phyloP scores from a whole-genome alignment of 371 early-diverging fungal species.

The Parasitella parasitica region DNA sequence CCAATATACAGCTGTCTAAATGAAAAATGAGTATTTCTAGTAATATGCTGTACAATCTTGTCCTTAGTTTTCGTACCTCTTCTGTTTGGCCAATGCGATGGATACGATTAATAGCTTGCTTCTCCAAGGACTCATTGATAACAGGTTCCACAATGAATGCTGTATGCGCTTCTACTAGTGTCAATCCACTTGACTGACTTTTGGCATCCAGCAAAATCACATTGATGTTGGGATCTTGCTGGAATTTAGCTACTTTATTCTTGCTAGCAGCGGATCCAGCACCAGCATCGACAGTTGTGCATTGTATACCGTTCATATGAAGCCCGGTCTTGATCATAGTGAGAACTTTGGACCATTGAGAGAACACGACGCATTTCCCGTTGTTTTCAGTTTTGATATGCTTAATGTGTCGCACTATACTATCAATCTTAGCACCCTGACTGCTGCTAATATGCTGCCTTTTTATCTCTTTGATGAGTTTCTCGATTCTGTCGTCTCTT shows the following conservation, averaged over 20 bases:
- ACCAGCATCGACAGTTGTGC: constrained; percentile 35
- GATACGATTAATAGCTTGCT: constrained; percentile 54
- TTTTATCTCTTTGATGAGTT: constrained; percentile 6
- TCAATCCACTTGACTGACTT: constrained; percentile 52
- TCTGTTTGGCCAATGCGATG: constrained; percentile 38
- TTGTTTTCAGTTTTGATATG: constrained; percentile 39
- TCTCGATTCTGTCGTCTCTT: neutral
- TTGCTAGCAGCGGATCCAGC: constrained; percentile 19
- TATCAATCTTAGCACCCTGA: constrained; percentile 60
- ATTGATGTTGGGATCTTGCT: constrained; percentile 35
- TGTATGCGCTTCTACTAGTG: constrained; percentile 48
- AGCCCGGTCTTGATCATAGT: constrained; percentile 53
- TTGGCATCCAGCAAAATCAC: constrained; percentile 55
- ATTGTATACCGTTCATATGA: constrained; percentile 44
- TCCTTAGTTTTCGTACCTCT: constrained; percentile 19
- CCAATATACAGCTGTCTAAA: constrained; percentile 29
- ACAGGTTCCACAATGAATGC: constrained; percentile 59
- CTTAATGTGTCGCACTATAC: constrained; percentile 60
- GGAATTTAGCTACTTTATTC: constrained; percentile 34
- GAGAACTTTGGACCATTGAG: constrained; percentile 68
- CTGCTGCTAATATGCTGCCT: constrained; percentile 10
- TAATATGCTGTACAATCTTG: no score
- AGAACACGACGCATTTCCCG: constrained; percentile 68
- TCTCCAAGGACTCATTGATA: constrained; percentile 48
- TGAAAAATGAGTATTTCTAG: no score